Conservation (phyloP, 1,284 basidiomycete species). For the Golubevia sp. region DNA sequence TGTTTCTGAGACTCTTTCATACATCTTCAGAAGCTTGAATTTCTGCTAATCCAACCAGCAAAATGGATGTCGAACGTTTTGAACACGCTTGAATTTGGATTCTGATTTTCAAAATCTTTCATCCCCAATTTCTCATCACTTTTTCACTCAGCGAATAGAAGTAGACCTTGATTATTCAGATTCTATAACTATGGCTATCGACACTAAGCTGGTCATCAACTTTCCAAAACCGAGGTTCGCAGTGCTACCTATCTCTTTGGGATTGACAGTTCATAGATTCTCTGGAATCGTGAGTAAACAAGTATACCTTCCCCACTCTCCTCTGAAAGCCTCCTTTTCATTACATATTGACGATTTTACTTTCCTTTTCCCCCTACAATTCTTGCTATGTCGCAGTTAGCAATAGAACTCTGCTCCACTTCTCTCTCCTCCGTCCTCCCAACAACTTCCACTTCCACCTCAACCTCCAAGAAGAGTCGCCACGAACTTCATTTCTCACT, state of each 20-base stretch:
- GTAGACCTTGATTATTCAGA: constrained; percentile 68
- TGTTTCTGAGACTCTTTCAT: not conserved
- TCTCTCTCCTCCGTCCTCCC: constrained; percentile 15
- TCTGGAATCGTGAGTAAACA: constrained; percentile 65
- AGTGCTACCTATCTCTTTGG: constrained; percentile 66
- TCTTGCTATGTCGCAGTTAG: constrained; percentile 14
- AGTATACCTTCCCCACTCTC: not conserved
- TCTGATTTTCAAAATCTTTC: not conserved
- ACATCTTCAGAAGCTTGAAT: not conserved
- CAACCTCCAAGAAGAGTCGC: constrained; percentile 28
- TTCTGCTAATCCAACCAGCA: not conserved
- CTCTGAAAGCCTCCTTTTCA: too few relatives aligned
- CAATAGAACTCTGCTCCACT: constrained; percentile 17
- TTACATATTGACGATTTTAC: too few relatives aligned
- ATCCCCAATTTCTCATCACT: not conserved
- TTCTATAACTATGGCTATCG: constrained; percentile 65
- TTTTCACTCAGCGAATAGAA: constrained; percentile 63
- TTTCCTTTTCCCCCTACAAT: constrained; percentile 4
- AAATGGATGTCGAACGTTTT: not conserved
- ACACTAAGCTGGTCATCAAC: constrained; percentile 68
- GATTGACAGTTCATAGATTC: constrained; percentile 66
- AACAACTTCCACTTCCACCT: constrained; percentile 33
- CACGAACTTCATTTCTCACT: constrained; percentile 65
- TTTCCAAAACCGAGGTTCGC: constrained; percentile 68
- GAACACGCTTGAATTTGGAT: not conserved